These are phyloP conservation scores for Gillenia trifoliata DNA, from an alignment of 306 rosid genomes.

Conservation along the genomic window DNA sequence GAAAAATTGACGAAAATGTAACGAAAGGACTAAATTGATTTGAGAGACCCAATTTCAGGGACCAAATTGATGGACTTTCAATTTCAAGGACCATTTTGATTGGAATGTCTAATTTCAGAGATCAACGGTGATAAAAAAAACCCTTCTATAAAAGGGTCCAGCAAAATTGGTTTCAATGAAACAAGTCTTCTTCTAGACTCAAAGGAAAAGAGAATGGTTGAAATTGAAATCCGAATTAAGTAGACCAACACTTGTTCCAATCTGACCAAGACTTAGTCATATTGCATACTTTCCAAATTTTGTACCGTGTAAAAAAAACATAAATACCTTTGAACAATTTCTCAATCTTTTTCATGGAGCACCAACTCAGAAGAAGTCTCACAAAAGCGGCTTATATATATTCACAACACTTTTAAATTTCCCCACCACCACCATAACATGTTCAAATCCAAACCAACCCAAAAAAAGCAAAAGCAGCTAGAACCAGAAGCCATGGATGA, in stretches of 20 bases:
- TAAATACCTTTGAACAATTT: neutral
- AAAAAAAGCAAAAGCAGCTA: conserved; percentile 1
- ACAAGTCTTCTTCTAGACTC: conserved; percentile 42
- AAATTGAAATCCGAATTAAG: conserved; percentile 28
- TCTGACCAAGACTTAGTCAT: conserved; percentile 45
- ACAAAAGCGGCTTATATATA: neutral
- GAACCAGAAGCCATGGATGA: conserved; percentile 41
- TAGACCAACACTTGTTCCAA: conserved; percentile 25
- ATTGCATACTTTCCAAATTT: neutral
- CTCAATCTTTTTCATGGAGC: neutral
- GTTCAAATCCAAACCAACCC: conserved; percentile 12
- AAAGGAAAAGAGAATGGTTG: neutral
- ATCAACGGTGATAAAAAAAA: too few species aligned
- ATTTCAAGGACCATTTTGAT: too few species aligned
- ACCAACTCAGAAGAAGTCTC: conserved; percentile 2
- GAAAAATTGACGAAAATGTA: too few species aligned
- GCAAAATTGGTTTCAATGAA: conserved; percentile 37
- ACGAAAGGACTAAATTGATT: too few species aligned
- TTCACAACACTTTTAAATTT: conserved; percentile 11
- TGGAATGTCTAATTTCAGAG: too few species aligned
- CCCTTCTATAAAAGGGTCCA: too few species aligned
- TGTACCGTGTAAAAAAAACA: conserved; percentile 39
- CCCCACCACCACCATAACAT: neutral
- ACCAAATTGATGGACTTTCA: too few species aligned
- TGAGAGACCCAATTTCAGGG: too few species aligned